These are phyloP conservation scores for Apiospora rasikravindrae DNA, from an alignment of 2,329 filamentous ascomycete genomes.

Conservation along the genomic window DNA sequence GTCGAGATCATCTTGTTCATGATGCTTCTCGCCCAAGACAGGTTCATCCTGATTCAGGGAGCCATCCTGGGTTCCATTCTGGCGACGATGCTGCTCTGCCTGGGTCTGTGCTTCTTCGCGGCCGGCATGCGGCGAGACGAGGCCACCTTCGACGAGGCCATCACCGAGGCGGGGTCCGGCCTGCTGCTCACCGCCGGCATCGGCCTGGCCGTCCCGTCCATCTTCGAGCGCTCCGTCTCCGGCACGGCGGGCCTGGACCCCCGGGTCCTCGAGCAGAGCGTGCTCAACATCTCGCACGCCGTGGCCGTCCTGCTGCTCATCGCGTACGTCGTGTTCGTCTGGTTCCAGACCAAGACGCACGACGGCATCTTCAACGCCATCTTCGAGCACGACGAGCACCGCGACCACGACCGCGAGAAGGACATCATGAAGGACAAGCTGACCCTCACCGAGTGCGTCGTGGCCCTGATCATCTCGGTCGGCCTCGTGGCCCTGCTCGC, in stretches of 20 bases:
- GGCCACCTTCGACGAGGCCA: conserved; percentile 73
- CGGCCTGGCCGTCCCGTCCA: conserved; percentile 55
- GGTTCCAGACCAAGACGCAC: conserved; percentile 78
- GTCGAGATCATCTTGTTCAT: conserved; percentile 87
- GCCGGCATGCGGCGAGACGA: conserved; percentile 73
- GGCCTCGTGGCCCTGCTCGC: conserved; percentile 75
- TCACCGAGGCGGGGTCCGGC: conserved; percentile 80
- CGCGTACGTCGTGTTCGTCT: conserved; percentile 70
- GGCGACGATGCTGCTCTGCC: conserved; percentile 79
- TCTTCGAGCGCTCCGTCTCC: conserved; percentile 59
- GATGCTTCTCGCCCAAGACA: conserved; percentile 55
- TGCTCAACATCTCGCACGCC: conserved; percentile 71
- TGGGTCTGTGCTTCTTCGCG: conserved; percentile 80
- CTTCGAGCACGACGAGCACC: conserved; percentile 72
- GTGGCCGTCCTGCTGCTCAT: conserved; percentile 73
- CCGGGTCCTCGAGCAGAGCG: conserved; percentile 53
- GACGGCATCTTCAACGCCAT: conserved; percentile 78
- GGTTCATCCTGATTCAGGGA: conserved; percentile 77
- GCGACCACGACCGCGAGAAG: conserved; percentile 66
- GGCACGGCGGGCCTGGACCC: conserved; percentile 34
- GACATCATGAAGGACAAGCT: conserved; percentile 69
- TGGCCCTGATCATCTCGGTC: conserved; percentile 69
- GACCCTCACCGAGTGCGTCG: conserved; percentile 73
- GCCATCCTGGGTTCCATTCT: conserved; percentile 85
- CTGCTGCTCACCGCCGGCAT: conserved; percentile 78